A percentile compares a stretch with the other conserved stretches of the same genome.
phyloP scores from a whole-genome alignment of 192 early-diverging fungal species.

The Jimgerdemannia flammicorona region DNA sequence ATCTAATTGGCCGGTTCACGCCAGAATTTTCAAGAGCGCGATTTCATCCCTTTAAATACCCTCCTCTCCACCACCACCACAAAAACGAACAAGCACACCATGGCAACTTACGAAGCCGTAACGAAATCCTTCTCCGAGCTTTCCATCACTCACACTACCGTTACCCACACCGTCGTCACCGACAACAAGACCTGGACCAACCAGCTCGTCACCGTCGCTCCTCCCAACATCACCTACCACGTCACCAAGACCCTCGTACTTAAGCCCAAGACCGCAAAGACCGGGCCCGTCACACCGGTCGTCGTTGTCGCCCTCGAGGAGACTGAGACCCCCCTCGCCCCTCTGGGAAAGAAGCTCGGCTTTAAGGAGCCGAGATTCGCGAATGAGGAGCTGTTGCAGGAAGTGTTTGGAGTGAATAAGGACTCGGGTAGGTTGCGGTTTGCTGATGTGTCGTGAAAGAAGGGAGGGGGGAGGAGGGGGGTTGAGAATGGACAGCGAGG shows the following conservation, averaged over 20 bases:
- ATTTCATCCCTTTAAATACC: background rate
- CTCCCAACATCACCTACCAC: slow-evolving; percentile 15
- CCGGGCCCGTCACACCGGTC: slow-evolving; percentile 55
- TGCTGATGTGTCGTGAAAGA: background rate
- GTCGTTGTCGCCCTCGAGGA: slow-evolving; percentile 58
- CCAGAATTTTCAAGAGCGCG: background rate
- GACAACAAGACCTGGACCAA: slow-evolving; percentile 57
- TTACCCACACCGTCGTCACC: slow-evolving; percentile 51
- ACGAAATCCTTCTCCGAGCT: slow-evolving; percentile 22
- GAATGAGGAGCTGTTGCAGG: slow-evolving; percentile 57
- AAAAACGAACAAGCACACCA: background rate
- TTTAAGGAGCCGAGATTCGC: slow-evolving; percentile 75
- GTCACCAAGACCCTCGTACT: slow-evolving; percentile 73
- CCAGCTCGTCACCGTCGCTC: slow-evolving; percentile 26
- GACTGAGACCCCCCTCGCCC: slow-evolving; percentile 46
- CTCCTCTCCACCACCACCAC: background rate
- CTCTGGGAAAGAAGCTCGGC: slow-evolving; percentile 47
- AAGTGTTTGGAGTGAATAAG: slow-evolving; percentile 46
- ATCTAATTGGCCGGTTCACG: too few species aligned
- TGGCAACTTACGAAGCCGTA: slow-evolving; percentile 6
- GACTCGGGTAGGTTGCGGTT: slow-evolving; percentile 51
- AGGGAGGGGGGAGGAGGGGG: background rate
- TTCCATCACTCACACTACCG: slow-evolving; percentile 24
- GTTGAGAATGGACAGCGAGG: too few species aligned
- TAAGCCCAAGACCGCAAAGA: slow-evolving; percentile 76